Evolutionary conservation across 2,329 filamentous ascomycete genomes (phyloP).

Genomic region (Phyllosticta citrichinensis): DNA sequence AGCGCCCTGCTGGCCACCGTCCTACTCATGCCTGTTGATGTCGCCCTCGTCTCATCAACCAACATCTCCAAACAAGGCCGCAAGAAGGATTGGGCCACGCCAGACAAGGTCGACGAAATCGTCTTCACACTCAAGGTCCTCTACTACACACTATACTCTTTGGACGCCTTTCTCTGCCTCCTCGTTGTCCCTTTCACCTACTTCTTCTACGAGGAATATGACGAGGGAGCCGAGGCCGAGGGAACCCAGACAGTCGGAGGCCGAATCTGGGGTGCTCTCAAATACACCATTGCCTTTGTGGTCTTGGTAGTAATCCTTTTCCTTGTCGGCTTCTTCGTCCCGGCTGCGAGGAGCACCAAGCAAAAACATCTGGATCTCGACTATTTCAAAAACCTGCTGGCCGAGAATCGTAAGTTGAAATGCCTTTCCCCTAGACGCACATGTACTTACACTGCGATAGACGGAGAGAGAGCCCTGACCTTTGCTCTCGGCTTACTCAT

Average conservation of each 20-base stretch:
- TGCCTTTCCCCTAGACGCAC: background rate
- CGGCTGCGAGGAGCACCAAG: slow-evolving; percentile 58
- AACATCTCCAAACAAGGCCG: slow-evolving; percentile 62
- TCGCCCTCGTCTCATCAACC: slow-evolving; percentile 87
- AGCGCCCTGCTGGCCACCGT: slow-evolving; percentile 85
- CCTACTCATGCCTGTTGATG: slow-evolving; percentile 85
- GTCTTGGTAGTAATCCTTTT: slow-evolving; percentile 73
- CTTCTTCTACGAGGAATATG: slow-evolving; percentile 97
- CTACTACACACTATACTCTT: slow-evolving; percentile 86
- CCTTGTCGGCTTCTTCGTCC: slow-evolving; percentile 87
- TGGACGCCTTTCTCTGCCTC: slow-evolving; percentile 83
- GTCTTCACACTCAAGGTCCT: slow-evolving; percentile 72
- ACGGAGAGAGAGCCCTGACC: slow-evolving; percentile 83
- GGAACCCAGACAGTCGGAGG: slow-evolving; percentile 61
- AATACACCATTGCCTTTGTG: slow-evolving; percentile 83
- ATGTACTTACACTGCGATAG: slow-evolving; percentile 24
- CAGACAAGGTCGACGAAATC: slow-evolving; percentile 67
- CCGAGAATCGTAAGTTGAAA: slow-evolving; percentile 58
- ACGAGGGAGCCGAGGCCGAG: slow-evolving; percentile 76
- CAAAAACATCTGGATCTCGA: slow-evolving; percentile 66
- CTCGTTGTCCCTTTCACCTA: slow-evolving; percentile 90
- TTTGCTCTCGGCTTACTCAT: slow-evolving; percentile 86
- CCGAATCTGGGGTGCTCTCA: slow-evolving; percentile 73
- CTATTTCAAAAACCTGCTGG: slow-evolving; percentile 77
- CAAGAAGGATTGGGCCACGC: slow-evolving; percentile 93